Evolutionary conservation across 805 yeast genomes (phyloP), one percentile per base, ranked within the genome.

Genomic region (Tetrapisispora iriomotensis): DNA sequence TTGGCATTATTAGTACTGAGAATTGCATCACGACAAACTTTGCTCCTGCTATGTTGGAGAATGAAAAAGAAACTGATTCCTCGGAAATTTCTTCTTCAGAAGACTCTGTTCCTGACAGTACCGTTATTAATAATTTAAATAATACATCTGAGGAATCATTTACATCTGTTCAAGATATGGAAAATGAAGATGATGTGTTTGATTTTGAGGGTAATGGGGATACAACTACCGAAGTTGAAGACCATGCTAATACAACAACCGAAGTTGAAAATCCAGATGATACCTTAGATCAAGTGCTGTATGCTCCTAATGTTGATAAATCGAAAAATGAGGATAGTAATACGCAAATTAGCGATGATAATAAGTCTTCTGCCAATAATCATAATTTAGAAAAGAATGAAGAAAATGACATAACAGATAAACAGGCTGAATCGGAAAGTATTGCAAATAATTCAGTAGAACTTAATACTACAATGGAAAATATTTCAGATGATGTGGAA

Each of bases 1-100:
- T 80, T 18, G 96, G 96, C 6, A 70, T 78, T 23, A 82, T 90
- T 88, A 83, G 79, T 42, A 56, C 61, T 3, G 70, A 65, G 24
- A 58, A 55, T 41, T 37, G 58, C 5, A 37, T 54, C 10, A 36
- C 42, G 3, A 34, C 50, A 6, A 53, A 50, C 22, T 42, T 61
- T 12, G 57, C 55, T 2, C 65, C 65, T 6, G 19, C 19, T 13
- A 23, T 14, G 4, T 3, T 9, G 5, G 29, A 29, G 3, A 29
- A 20, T 24, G 8, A 29, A 8, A 13, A 8, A 6, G 17, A 13
- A 4, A 8, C 3, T 14, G 30, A 25, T 10, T 30, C 24, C 4
- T 29, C 30, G 15, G 28, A 29, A 17, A 8, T 20, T 4, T 24
- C 32, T 4, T 23, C 20, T 4, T 28, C 33, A 4, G 26, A 15